Conservation (phyloP, 306 rosid species). For the Vachellia pachyceras region DNA sequence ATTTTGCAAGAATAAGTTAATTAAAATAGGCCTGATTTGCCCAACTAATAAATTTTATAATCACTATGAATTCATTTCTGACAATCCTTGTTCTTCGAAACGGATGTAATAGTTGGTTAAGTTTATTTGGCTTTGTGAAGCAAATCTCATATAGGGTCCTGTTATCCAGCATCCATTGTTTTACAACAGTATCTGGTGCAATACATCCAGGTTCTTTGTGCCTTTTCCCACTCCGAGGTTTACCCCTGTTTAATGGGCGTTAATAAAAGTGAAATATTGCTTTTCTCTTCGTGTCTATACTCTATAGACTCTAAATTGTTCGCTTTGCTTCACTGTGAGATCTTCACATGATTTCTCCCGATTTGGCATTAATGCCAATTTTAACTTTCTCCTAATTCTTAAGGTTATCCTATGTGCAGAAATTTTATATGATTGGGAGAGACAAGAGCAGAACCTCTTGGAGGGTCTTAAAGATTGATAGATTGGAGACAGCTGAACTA, state of each 20-base stretch:
- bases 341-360: neutral
- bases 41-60: neutral
- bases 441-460: slow-evolving; percentile 84
- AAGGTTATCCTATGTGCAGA: slow-evolving; percentile 58
- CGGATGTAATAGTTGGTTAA: slow-evolving; percentile 24
- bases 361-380: neutral
- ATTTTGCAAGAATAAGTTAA: slow-evolving; percentile 5
- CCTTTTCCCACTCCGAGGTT: neutral
- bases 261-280: neutral
- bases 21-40: slow-evolving; percentile 19
- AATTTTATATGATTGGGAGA: slow-evolving; percentile 91
- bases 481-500: slow-evolving; percentile 72
- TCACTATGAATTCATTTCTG: slow-evolving; percentile 4
- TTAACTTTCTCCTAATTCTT: slow-evolving; percentile 7
- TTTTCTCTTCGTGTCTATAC: neutral
- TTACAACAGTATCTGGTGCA: neutral
- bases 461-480: slow-evolving; percentile 90
- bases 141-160: slow-evolving; percentile 11
- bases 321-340: neutral
- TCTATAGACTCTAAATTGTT: neutral
- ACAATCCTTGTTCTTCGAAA: slow-evolving; percentile 22
- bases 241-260: neutral
- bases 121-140: slow-evolving; percentile 22
- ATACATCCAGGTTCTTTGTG: neutral
- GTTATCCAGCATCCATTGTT: slow-evolving; percentile 1